A percentile compares a stretch with the other conserved stretches of the same genome.
Conservation (phyloP, 1,139 yeast species). For the Pichia norvegensis region DNA sequence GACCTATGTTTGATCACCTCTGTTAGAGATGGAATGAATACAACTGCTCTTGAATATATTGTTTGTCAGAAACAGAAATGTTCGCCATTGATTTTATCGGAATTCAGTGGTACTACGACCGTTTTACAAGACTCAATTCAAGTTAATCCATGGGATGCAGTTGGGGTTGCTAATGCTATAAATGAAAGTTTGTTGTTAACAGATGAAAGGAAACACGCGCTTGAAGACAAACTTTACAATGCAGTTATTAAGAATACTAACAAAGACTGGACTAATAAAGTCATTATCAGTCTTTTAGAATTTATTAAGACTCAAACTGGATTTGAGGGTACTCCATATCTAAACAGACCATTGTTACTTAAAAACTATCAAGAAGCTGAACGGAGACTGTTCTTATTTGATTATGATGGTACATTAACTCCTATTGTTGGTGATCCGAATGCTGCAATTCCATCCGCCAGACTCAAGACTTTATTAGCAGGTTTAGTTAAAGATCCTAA, state of each 20-base stretch:
- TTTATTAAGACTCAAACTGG: constrained; percentile 29
- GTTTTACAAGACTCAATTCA: constrained; percentile 71
- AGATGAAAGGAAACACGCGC: constrained; percentile 32
- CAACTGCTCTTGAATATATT: constrained; percentile 87
- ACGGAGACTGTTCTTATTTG: constrained; percentile 78
- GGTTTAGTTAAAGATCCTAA: constrained; percentile 64
- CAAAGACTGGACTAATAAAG: constrained; percentile 72
- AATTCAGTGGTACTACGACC: constrained; percentile 87
- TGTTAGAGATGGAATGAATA: constrained; percentile 93
- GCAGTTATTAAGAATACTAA: constrained; percentile 66
- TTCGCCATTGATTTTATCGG: constrained; percentile 79
- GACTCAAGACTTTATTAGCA: constrained; percentile 53
- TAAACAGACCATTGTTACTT: constrained; percentile 64
- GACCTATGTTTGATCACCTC: constrained; percentile 86
- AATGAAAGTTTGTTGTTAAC: constrained; percentile 56
- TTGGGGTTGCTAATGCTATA: constrained; percentile 82
- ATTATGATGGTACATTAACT: constrained; percentile 94
- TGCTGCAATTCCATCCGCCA: constrained; percentile 91
- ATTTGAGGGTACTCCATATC: constrained; percentile 70
- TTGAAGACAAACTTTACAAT: constrained; percentile 49
- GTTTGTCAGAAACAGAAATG: constrained; percentile 70
- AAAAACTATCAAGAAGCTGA: constrained; percentile 52
- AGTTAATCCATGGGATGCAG: constrained; percentile 96
- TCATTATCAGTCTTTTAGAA: constrained; percentile 44
- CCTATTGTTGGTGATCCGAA: constrained; percentile 95